Evolutionary conservation across 495 filamentous ascomycete genomes (phyloP).

Genomic region (Penicillium argentinense): DNA sequence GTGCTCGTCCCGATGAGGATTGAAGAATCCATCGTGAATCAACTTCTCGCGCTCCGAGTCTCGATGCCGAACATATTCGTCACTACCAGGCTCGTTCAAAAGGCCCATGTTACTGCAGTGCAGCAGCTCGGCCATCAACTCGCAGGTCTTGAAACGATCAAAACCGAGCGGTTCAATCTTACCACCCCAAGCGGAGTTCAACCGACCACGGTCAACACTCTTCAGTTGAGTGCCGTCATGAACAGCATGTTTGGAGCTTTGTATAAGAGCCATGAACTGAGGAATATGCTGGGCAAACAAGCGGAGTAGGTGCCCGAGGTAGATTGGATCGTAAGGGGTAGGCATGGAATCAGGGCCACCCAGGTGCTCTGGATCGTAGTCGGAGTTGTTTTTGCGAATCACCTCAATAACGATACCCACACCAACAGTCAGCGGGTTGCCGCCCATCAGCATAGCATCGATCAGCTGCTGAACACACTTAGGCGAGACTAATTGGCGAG

Average conservation of each 20-base stretch:
- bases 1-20: constrained; percentile 35
- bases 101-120: constrained; percentile 99
- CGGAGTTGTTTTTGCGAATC: constrained; percentile 98
- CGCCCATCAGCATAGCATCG: constrained; percentile 86
- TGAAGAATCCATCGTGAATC: constrained; percentile 62
- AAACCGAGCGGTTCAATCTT: constrained; percentile 95
- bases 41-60: constrained; percentile 80
- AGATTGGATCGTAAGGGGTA: constrained; percentile 89
- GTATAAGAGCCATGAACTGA: constrained; percentile 89
- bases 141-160: constrained; percentile 98
- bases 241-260: constrained; percentile 62
- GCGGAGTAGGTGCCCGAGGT: constrained; percentile 88
- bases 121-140: constrained; percentile 95
- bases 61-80: constrained; percentile 77
- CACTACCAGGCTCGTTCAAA: constrained; percentile 88
- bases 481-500: constrained; percentile 90
- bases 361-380: constrained; percentile 91
- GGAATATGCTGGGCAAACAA: constrained; percentile 90
- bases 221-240: constrained; percentile 59
- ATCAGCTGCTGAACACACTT: constrained; percentile 80
- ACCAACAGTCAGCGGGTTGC: constrained; percentile 92
- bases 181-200: constrained; percentile 83
- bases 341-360: constrained; percentile 73
- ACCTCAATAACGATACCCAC: constrained; percentile 98
- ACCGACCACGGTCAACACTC: constrained; percentile 58